Conservation (phyloP, 257 asterid genomes). For the Haberlea rhodopensis region DNA sequence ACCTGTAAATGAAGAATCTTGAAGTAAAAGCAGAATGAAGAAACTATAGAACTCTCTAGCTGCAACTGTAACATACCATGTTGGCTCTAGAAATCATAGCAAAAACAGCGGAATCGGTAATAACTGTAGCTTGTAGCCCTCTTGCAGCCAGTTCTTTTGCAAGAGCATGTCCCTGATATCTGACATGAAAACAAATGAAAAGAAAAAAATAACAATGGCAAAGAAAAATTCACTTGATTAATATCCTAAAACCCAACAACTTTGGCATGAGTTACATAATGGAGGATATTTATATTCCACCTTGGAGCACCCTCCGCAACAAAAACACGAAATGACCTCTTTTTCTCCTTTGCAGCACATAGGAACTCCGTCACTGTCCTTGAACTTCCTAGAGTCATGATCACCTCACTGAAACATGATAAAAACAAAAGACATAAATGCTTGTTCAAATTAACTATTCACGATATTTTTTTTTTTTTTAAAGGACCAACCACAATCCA, state of each 20-base stretch:
- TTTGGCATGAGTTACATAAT: slow-evolving; percentile 5
- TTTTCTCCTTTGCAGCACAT: slow-evolving; percentile 92
- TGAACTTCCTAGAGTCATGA: slow-evolving; percentile 95
- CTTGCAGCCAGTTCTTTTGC: slow-evolving; percentile 87
- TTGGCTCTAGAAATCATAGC: slow-evolving; percentile 99
- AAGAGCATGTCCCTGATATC: slow-evolving; percentile 94
- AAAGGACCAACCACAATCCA: slow-evolving; percentile 1
- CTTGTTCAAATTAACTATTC: not conserved
- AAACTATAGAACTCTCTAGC: not conserved
- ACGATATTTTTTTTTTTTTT: too few species aligned
- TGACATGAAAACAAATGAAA: slow-evolving; percentile 32
- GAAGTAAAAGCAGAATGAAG: slow-evolving; percentile 25
- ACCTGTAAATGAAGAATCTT: slow-evolving; percentile 51
- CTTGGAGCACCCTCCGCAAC: slow-evolving; percentile 99
- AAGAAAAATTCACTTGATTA: slow-evolving; percentile 12
- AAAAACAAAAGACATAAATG: slow-evolving; percentile 1
- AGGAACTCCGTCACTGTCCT: slow-evolving; percentile 86
- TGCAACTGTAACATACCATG: slow-evolving; percentile 54
- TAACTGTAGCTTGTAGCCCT: slow-evolving; percentile 90
- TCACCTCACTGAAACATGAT: slow-evolving; percentile 82
- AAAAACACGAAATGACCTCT: slow-evolving; percentile 89
- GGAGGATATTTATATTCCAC: slow-evolving; percentile 37
- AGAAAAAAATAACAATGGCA: slow-evolving; percentile 16
- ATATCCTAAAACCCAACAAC: slow-evolving; percentile 13
- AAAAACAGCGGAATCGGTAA: slow-evolving; percentile 96